Evolutionary conservation across 306 rosid genomes (phyloP), one percentile per base, ranked within the genome.

Genomic region (Malus fusca): DNA sequence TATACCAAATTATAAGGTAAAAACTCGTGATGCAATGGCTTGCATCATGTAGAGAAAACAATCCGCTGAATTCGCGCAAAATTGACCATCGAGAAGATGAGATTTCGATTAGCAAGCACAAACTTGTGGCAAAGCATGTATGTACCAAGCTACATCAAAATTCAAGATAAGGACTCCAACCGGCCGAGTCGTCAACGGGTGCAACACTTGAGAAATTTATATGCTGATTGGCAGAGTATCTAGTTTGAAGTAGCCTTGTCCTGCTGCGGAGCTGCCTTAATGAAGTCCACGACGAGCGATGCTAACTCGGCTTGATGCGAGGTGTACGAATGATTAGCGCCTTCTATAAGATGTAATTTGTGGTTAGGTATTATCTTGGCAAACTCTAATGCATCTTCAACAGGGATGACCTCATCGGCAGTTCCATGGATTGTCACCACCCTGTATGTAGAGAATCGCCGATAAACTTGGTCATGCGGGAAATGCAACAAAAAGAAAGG

Each of bases 331-430:
- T 91, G 97, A 75, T 89, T 80, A 69, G 92, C 97, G 53, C 96
- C 96, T 82, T 82, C 86, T 22, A 91, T 52, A 25, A 83, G 61
- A 55, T 66, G 93, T 43, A 91, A 53, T 75, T 93, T 79, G 90
- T 91, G 96, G 80, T 93, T 87, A 7, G 90, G 92, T 77, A 91
- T 77, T 78, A 89, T 86, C 84, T 93, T 89, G 58, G 88, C 86
- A 61, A 93, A 89, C 81, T 87, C 92, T 5, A 52, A 67, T 18
- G 97, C 93, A 66, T 91, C 96, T 76, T 75, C 81, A 60, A 82
- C 87, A 0, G 92, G 93, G 69, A 91, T 80, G 58, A 18, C 6
- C 56, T 77, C 51, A 67, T 89, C 97, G 8, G 76, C 84, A 30
- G 85, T 74, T 83, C 97, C 97, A 79, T 93, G 98, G 71, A 89